phyloP scores from a whole-genome alignment of 768 basidiomycete genomes.

The Pisolithus tinctorius region DNA sequence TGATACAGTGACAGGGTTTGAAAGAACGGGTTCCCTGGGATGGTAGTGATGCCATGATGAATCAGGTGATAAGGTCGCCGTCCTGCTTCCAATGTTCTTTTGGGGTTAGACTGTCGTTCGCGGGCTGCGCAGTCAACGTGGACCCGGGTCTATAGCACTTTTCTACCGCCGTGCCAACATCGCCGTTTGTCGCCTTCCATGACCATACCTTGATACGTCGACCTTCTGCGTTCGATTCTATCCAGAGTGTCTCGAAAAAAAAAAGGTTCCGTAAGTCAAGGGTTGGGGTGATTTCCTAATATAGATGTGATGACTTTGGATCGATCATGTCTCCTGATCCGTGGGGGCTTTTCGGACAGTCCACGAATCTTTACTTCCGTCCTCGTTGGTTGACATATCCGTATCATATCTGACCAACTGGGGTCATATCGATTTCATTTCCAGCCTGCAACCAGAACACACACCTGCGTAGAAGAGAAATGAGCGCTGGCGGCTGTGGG shows the following conservation, averaged over 20 bases:
- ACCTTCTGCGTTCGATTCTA: too few relatives aligned
- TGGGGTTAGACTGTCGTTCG: background rate
- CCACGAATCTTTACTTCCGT: background rate
- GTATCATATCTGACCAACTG: background rate
- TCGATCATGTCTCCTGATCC: conserved; percentile 1
- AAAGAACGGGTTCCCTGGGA: background rate
- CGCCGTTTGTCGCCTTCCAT: background rate
- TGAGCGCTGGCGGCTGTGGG: too few relatives aligned
- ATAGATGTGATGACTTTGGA: background rate
- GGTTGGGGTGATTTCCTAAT: background rate
- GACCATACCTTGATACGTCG: too few relatives aligned
- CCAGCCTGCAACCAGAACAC: background rate
- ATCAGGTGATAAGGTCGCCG: background rate
- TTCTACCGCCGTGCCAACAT: background rate
- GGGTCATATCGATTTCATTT: background rate
- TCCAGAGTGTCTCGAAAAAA: too few relatives aligned
- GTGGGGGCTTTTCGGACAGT: background rate
- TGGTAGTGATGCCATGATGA: background rate
- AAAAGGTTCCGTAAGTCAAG: background rate
- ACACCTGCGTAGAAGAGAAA: too few relatives aligned
- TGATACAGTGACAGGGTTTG: background rate
- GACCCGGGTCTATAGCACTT: background rate
- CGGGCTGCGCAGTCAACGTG: background rate
- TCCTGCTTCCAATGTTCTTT: background rate
- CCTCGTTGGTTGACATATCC: background rate